These are phyloP conservation scores for Pulveroboletus ravenelii DNA, from an alignment of 768 basidiomycete genomes.

Conservation along the genomic window DNA sequence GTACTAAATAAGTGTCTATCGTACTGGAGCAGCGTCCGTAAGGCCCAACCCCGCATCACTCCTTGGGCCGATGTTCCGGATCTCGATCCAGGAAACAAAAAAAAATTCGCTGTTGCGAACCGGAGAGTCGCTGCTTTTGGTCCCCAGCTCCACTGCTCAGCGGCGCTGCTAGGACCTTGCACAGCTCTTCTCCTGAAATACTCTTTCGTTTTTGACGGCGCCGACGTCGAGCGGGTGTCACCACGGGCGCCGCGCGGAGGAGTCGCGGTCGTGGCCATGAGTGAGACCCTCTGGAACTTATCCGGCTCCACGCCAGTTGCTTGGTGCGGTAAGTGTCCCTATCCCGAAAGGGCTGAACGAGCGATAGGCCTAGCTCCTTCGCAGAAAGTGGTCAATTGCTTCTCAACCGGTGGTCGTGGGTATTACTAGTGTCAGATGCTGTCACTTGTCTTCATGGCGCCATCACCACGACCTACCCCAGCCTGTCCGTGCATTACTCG, in stretches of 20 bases:
- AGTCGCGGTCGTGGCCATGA: slow-evolving; percentile 15
- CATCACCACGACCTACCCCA: too few species aligned
- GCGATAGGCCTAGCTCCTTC: background rate
- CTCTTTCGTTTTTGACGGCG: slow-evolving; percentile 7
- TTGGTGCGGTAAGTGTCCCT: too few species aligned
- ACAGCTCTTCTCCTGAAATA: slow-evolving; percentile 9
- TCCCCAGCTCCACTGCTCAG: slow-evolving; percentile 21
- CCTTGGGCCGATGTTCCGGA: slow-evolving; percentile 23
- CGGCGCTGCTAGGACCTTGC: slow-evolving; percentile 27
- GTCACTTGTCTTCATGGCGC: background rate
- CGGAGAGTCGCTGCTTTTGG: slow-evolving; percentile 27
- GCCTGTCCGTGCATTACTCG: background rate
- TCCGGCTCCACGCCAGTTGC: background rate
- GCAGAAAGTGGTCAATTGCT: background rate
- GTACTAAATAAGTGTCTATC: slow-evolving; percentile 7
- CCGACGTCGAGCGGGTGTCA: slow-evolving; percentile 8
- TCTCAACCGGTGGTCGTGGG: background rate
- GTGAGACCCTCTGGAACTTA: background rate
- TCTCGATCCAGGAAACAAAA: slow-evolving; percentile 23
- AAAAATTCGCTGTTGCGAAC: slow-evolving; percentile 25
- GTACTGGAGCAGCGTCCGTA: slow-evolving; percentile 5
- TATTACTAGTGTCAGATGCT: background rate
- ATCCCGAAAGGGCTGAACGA: too few species aligned
- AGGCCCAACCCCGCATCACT: slow-evolving; percentile 24
- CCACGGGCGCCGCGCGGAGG: slow-evolving; percentile 21